Percentiles rank a stretch among this genome's conserved stretches.
Evolutionary conservation across 108 stramenopile species (phyloP).

Genomic region (Cyclostephanos invisitatus): DNA sequence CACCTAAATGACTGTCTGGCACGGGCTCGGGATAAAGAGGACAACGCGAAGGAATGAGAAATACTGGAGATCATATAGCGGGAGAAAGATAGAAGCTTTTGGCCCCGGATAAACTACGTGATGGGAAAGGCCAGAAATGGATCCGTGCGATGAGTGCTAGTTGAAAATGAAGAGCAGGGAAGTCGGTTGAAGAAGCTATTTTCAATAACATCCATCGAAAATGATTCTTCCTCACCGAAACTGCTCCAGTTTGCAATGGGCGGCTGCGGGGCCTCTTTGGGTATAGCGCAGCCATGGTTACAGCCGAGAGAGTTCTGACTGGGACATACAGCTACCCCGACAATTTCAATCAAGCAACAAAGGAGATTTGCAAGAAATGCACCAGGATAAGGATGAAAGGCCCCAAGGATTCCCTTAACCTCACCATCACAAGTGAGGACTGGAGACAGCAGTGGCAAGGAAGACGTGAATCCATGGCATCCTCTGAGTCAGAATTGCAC

Average conservation of each 20-base stretch:
- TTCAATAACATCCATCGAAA: neutral
- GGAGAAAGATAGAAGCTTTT: constrained; percentile 11
- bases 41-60: neutral
- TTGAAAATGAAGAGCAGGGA: neutral
- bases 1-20: neutral
- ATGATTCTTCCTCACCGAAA: no score
- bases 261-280: neutral
- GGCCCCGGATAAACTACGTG: constrained; percentile 7
- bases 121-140: neutral
- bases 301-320: neutral
- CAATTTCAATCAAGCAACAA: neutral
- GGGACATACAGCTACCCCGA: no score
- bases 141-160: constrained; percentile 9
- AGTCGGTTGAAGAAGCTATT: neutral
- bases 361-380: neutral
- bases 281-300: neutral
- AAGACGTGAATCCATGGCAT: neutral
- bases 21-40: neutral
- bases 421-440: neutral
- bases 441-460: neutral
- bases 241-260: neutral
- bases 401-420: neutral
- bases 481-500: neutral
- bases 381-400: neutral
- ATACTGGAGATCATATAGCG: constrained; percentile 13